Percentiles rank a stretch among this genome's conserved stretches.
Evolutionary conservation across 768 basidiomycete genomes (phyloP).

Genomic region (Boletellus ananas): DNA sequence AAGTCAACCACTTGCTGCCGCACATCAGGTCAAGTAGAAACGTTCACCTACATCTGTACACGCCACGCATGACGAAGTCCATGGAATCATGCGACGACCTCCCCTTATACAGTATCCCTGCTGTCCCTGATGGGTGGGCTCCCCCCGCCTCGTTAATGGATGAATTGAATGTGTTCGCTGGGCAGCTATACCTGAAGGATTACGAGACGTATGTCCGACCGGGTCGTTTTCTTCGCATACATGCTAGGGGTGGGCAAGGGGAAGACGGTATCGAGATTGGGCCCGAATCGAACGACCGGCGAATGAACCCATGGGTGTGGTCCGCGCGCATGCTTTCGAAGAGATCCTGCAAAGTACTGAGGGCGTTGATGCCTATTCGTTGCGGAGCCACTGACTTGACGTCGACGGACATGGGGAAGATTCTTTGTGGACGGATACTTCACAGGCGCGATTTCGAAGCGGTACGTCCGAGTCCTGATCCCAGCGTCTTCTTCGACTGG

Average conservation of each 20-base stretch:
- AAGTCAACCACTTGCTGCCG: slow-evolving; percentile 37
- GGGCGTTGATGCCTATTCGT: slow-evolving; percentile 15
- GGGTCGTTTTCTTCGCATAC: slow-evolving; percentile 36
- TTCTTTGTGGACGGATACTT: slow-evolving; percentile 30
- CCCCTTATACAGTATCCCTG: slow-evolving; percentile 18
- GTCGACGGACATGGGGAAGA: slow-evolving; percentile 39
- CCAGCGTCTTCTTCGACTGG: no score
- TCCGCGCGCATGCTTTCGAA: no score
- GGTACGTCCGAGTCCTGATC: no score
- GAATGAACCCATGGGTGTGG: background rate
- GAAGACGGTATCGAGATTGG: slow-evolving; percentile 43
- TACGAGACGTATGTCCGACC: slow-evolving; percentile 30
- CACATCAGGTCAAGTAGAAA: slow-evolving; percentile 29
- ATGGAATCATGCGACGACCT: slow-evolving; percentile 38
- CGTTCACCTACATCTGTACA: slow-evolving; percentile 41
- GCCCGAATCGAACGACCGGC: slow-evolving; percentile 13
- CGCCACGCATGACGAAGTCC: slow-evolving; percentile 32
- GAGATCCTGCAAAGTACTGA: no score
- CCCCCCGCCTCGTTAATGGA: slow-evolving; percentile 10
- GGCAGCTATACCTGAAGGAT: slow-evolving; percentile 40
- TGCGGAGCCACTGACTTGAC: slow-evolving; percentile 37
- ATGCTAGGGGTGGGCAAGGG: slow-evolving; percentile 41
- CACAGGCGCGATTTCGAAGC: slow-evolving; percentile 23
- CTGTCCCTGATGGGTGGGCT: slow-evolving; percentile 16
- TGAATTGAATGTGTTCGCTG: slow-evolving; percentile 43